Evolutionary conservation across 208 protist species (phyloP), one percentile per base, ranked within the genome.

Genomic region (Phytomonas sp.): DNA sequence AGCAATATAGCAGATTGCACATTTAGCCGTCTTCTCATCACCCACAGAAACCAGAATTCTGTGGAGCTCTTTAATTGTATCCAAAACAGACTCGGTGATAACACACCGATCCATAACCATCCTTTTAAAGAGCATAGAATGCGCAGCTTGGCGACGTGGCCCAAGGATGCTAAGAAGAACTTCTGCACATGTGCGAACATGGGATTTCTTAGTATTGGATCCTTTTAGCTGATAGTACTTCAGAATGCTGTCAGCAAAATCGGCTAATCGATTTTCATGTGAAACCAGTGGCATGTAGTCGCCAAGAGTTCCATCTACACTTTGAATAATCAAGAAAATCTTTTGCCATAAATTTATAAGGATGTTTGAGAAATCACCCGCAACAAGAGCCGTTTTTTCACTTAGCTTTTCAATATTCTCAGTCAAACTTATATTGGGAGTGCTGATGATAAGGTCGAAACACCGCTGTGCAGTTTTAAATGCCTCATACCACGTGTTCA

Each of bases 81-180:
- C 79, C 33, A 84, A 63, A 29, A 92, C 76, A 26, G 82, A 89
- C 30, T 40, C 70, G 37, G 77, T 74, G 42, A 93, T 82, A 14
- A 93, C 52, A 32, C 66, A 78, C 29, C 76, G 76, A 19, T 59
- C 52, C 45, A 61, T 32, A 34, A 29, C 63, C 69, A 85, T 74
- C 45, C 71, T 70, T 3, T 49, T 11, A 69, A 82, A 92, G 62
- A 95, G 77, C 40, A 95, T 69, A 30, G 81, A 69, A 69, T 95
- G 90, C 0, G 87, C 90, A 59, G 81, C 66, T 70, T 90, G 87
- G 30, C 80, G 72, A 60, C 90, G 82, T 74, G 76, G 72, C 31
- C 85, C 87, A 42, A 95, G 66, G 36, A 88, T 88, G 68, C 74
- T 78, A 60, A 93, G 70, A 26, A 95, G 81, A 37, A 93, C 73